These are phyloP conservation scores for Porcisia hertigi DNA, from an alignment of 208 protist genomes.

Conservation along the genomic window DNA sequence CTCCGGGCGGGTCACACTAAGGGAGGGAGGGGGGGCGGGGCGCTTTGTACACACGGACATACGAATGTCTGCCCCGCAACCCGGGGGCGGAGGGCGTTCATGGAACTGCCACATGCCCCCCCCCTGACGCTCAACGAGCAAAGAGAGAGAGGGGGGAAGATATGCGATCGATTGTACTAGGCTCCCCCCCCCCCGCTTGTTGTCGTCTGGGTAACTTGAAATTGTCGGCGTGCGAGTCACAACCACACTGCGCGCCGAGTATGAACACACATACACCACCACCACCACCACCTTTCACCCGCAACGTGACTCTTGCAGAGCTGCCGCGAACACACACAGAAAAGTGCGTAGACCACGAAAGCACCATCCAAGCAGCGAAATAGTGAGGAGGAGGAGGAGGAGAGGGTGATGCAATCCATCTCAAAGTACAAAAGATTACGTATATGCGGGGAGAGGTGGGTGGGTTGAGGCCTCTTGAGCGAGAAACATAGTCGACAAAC, in stretches of 20 bases:
- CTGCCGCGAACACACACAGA: neutral
- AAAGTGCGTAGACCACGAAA: neutral
- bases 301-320: neutral
- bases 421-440: no score
- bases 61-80: neutral
- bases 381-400: neutral
- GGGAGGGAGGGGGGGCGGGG: neutral
- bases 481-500: no score
- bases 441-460: no score
- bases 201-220: neutral
- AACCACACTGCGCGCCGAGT: neutral
- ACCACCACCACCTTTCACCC: neutral
- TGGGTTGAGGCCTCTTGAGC: no score
- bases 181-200: neutral
- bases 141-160: neutral
- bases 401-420: no score
- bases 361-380: neutral
- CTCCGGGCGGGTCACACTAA: neutral
- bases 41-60: neutral
- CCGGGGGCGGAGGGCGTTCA: neutral
- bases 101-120: neutral
- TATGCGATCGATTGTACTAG: no score
- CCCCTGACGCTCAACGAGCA: neutral
- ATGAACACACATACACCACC: neutral
- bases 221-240: neutral